Conservation (phyloP, 75 land plant species). For the Azolla pinnata region DNA sequence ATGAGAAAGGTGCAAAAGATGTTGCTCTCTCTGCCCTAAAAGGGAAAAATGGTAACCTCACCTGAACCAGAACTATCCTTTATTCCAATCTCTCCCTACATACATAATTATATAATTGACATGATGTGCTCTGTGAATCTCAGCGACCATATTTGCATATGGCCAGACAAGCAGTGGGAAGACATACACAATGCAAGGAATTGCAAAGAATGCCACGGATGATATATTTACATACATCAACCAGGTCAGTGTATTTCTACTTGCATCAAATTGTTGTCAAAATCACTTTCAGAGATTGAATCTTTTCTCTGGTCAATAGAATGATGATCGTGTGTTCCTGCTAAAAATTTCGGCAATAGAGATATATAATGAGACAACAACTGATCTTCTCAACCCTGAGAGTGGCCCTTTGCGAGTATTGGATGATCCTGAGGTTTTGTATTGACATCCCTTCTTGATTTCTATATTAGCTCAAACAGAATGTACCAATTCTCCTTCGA, state of each 20-base stretch:
- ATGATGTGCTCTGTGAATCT: background rate
- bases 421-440: constrained; percentile 84
- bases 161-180: constrained; percentile 99
- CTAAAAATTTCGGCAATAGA: constrained; percentile 85
- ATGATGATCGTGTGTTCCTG: constrained; percentile 69
- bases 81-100: too few species aligned
- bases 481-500: too few species aligned
- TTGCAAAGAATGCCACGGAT: constrained; percentile 58
- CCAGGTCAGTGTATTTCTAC: constrained; percentile 34
- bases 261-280: background rate
- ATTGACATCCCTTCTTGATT: background rate
- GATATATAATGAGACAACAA: constrained; percentile 91
- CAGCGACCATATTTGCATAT: constrained; percentile 96
- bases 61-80: background rate
- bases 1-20: constrained; percentile 80
- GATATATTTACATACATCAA: constrained; percentile 69
- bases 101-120: background rate
- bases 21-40: constrained; percentile 85
- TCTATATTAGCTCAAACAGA: too few species aligned
- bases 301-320: constrained; percentile 32
- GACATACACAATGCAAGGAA: constrained; percentile 90
- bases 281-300: too few species aligned
- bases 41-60: constrained; percentile 70
- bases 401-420: constrained; percentile 58
- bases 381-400: constrained; percentile 70